Evolutionary conservation across 345 rosid species (phyloP).

Genomic region (Dimocarpus longan): DNA sequence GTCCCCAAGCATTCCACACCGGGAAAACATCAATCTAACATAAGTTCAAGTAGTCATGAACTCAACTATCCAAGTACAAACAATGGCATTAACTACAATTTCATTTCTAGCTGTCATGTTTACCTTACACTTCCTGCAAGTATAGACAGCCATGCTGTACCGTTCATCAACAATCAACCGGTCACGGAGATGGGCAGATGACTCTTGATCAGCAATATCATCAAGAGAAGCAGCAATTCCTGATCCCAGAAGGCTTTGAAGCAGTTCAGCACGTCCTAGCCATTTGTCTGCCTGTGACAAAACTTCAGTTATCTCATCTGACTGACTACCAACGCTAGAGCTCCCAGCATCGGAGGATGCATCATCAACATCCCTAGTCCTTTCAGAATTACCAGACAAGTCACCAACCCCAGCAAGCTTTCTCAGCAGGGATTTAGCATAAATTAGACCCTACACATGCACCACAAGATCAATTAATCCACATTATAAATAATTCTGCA

Average conservation of each 20-base stretch:
- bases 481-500: background rate
- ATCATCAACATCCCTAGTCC: constrained; percentile 82
- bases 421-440: constrained; percentile 78
- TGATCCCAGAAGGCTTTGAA: constrained; percentile 92
- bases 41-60: constrained; percentile 21
- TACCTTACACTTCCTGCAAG: constrained; percentile 98
- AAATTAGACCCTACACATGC: constrained; percentile 71
- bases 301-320: constrained; percentile 77
- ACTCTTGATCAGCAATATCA: constrained; percentile 85
- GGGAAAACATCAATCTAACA: constrained; percentile 91
- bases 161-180: constrained; percentile 89
- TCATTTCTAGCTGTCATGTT: constrained; percentile 24
- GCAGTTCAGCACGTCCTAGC: constrained; percentile 95
- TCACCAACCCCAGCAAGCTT: constrained; percentile 74
- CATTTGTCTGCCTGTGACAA: constrained; percentile 70
- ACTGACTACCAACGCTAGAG: constrained; percentile 83
- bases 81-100: constrained; percentile 17
- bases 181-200: constrained; percentile 81
- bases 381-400: constrained; percentile 55
- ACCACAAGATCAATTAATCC: constrained; percentile 14
- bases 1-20: constrained; percentile 99
- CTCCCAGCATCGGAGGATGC: constrained; percentile 90
- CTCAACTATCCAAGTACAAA: constrained; percentile 22
- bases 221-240: constrained; percentile 95
- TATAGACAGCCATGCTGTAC: constrained; percentile 98